Conservation (phyloP, 2,329 filamentous ascomycete genomes). For the Trichoderma simmonsii region DNA sequence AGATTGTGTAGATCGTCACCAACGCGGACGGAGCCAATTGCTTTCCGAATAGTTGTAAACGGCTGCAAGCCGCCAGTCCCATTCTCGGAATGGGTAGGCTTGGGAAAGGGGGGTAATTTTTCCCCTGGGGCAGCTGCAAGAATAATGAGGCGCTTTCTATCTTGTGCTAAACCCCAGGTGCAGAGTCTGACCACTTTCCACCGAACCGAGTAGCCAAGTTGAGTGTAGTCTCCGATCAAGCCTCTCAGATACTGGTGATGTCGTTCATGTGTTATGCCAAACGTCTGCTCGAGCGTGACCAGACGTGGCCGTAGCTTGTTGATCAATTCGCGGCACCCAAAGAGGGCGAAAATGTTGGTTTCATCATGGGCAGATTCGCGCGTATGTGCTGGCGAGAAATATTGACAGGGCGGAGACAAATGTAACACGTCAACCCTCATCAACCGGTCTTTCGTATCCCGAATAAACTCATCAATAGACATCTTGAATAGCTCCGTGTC, state of each 20-base stretch:
- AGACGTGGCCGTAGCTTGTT: slow-evolving; percentile 60
- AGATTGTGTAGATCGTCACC: slow-evolving; percentile 42
- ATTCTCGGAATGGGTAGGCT: slow-evolving; percentile 53
- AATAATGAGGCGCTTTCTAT: slow-evolving; percentile 51
- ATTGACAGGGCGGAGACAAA: slow-evolving; percentile 74
- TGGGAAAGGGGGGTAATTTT: slow-evolving; percentile 61
- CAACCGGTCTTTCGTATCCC: slow-evolving; percentile 24
- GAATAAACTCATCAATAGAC: slow-evolving; percentile 50
- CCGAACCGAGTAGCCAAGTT: slow-evolving; percentile 63
- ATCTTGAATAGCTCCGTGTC: slow-evolving; percentile 46
- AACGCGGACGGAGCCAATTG: slow-evolving; percentile 35
- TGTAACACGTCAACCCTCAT: slow-evolving; percentile 66
- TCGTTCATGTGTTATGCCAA: slow-evolving; percentile 56
- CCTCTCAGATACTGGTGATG: slow-evolving; percentile 56
- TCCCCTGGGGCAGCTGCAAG: slow-evolving; percentile 67
- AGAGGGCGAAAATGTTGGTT: slow-evolving; percentile 60
- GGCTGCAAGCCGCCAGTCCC: slow-evolving; percentile 35
- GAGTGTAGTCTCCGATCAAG: slow-evolving; percentile 62
- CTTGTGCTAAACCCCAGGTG: slow-evolving; percentile 50
- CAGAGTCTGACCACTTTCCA: slow-evolving; percentile 60
- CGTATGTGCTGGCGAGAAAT: slow-evolving; percentile 71
- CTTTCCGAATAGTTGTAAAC: slow-evolving; percentile 45
- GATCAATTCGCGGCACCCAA: slow-evolving; percentile 54
- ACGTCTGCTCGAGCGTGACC: slow-evolving; percentile 76
- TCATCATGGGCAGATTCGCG: slow-evolving; percentile 66